These are phyloP conservation scores for Clarireedia sp. DNA, from an alignment of 2,329 filamentous ascomycete genomes.

Conservation along the genomic window DNA sequence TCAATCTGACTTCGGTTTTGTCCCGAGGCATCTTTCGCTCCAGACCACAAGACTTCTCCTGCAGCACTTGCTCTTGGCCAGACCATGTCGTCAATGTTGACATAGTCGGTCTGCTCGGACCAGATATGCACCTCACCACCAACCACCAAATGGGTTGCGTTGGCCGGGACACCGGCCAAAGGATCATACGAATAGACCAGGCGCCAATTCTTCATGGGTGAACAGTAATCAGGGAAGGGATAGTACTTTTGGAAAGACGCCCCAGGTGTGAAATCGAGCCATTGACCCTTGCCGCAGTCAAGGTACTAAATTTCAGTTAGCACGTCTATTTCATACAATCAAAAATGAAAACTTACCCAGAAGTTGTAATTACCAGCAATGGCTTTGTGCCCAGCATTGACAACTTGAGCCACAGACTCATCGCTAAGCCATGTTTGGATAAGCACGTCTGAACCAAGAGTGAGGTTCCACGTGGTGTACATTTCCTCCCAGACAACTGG, in stretches of 20 bases:
- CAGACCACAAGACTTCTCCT: slow-evolving; percentile 75
- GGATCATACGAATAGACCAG: slow-evolving; percentile 77
- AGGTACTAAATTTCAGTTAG: slow-evolving; percentile 50
- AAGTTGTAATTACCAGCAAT: slow-evolving; percentile 70
- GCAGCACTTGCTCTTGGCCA: slow-evolving; percentile 73
- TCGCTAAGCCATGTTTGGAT: slow-evolving; percentile 72
- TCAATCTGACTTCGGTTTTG: slow-evolving; percentile 64
- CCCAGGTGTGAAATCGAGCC: slow-evolving; percentile 62
- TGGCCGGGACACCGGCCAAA: slow-evolving; percentile 50
- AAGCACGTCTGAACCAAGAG: slow-evolving; percentile 60
- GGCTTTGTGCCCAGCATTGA: slow-evolving; percentile 57
- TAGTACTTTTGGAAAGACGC: slow-evolving; percentile 44
- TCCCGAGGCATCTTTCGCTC: slow-evolving; percentile 55
- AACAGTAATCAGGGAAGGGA: slow-evolving; percentile 76
- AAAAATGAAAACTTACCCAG: slow-evolving; percentile 48
- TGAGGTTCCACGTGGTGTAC: slow-evolving; percentile 69
- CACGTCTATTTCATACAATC: slow-evolving; percentile 5
- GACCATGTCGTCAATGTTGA: slow-evolving; percentile 66
- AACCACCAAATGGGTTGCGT: slow-evolving; percentile 59
- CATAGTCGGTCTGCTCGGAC: slow-evolving; percentile 70
- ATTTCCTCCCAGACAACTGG: slow-evolving; percentile 89
- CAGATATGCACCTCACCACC: slow-evolving; percentile 79
- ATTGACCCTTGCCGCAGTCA: slow-evolving; percentile 74
- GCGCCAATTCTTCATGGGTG: slow-evolving; percentile 72
- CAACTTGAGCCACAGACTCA: slow-evolving; percentile 50